A percentile compares a stretch with the other conserved stretches of the same genome.
Evolutionary conservation across 1,284 basidiomycete species (phyloP).

Genomic region (Tylopilus sp.): DNA sequence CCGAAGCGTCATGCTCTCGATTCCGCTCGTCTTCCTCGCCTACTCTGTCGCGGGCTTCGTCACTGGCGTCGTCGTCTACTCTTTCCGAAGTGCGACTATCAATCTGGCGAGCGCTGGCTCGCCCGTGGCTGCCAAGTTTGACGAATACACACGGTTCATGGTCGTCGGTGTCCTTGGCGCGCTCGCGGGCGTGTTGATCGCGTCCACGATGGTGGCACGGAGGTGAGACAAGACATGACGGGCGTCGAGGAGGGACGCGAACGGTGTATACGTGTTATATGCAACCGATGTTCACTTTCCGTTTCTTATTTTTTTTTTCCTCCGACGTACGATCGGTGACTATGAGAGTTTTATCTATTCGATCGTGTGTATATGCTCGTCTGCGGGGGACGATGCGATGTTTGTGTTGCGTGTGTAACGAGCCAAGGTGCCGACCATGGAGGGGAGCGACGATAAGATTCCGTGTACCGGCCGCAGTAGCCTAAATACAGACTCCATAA

Average conservation of each 20-base stretch:
- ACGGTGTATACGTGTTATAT: neutral
- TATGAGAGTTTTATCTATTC: slow-evolving; percentile 12
- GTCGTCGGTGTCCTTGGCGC: slow-evolving; percentile 59
- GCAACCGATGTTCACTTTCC: neutral
- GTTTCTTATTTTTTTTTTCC: neutral
- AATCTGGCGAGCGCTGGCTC: slow-evolving; percentile 33
- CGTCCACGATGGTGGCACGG: slow-evolving; percentile 39
- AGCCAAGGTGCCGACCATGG: too few relatives aligned
- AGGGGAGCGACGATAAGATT: too few relatives aligned
- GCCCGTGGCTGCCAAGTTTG: slow-evolving; percentile 42
- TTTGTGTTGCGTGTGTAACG: too few relatives aligned
- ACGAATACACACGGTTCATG: slow-evolving; percentile 57
- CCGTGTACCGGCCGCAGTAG: too few relatives aligned
- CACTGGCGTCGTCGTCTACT: slow-evolving; percentile 59
- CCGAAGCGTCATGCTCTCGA: slow-evolving; percentile 57
- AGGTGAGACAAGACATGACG: slow-evolving; percentile 8
- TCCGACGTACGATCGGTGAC: neutral
- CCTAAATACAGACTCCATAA: too few relatives aligned
- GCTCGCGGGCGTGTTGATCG: slow-evolving; percentile 55
- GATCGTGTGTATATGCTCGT: neutral
- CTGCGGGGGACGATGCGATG: too few relatives aligned
- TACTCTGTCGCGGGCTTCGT: slow-evolving; percentile 66
- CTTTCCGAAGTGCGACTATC: slow-evolving; percentile 48
- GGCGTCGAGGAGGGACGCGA: too few relatives aligned
- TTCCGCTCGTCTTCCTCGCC: slow-evolving; percentile 67